Evolutionary conservation across 1,139 yeast species (phyloP), one percentile per base, ranked within the genome.

Genomic region (Nakaseomyces nivariensis): DNA sequence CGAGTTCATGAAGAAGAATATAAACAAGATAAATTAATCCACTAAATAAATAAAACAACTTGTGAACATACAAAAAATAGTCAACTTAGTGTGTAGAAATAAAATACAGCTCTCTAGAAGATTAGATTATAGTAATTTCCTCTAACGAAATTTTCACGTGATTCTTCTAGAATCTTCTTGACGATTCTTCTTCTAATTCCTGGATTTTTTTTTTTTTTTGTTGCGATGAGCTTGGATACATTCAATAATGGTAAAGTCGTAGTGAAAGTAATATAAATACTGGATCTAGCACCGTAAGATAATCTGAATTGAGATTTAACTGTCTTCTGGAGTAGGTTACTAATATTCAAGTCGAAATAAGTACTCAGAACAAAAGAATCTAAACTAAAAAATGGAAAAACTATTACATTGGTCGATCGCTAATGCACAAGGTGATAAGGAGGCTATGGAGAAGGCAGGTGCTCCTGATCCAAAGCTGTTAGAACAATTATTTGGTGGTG

Each of bases 331-430:
- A 17, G 3, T 2, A 17, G 22, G 22, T 17, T 17, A 17, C 22
- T 17, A 17, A 17, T 17, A 17, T 17, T 17, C 22, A 17, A 17
- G 3, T 17, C 22, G 22, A 17, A 17, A 17, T 17, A 17, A 17
- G 22, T 17, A 17, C 22, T 26, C 22, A 33, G 13, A 9, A 17
- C 3, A 33, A 29, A 37, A 37, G 5, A 44, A 63, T 37, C 31
- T 17, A 17, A 17, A 17, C 22, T 2, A 17, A 17, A 17, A 17
- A 32, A 90, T 90, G 97, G 97, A 90, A 54, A 89, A 89, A 67
- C 68, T 90, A 58, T 70, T 90, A 56, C 87, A 88, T 58, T 90
- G 97, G 97, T 88, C 97, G 4, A 77, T 89, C 46, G 95, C 89
- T 4, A 83, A 80, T 59, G 79, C 83, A 52, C 75, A 82, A 13